Base-by-base conservation (phyloP, 139 green algal species). In the Coelastrella sp. region DNA sequence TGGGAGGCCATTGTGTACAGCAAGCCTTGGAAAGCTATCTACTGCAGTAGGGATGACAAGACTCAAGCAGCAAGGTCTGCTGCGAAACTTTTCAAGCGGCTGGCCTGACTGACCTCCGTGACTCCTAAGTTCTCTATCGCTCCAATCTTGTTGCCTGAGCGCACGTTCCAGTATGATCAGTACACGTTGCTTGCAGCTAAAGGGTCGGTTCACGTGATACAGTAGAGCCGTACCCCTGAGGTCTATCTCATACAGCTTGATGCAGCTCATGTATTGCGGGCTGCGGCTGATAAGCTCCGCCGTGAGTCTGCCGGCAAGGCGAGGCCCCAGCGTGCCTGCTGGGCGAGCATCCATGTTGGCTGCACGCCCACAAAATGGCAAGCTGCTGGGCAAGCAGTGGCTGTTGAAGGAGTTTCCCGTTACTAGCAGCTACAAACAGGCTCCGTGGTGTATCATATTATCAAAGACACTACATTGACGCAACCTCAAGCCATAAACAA, bases 61-160 rank as follows among this genome's bases (percentile, higher is more conserved):
- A 47, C 32, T 47, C 32, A 47, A 47, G 32, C 32, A 47, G 32
- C 32, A 47, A 47, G 32, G 32, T 47, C 32, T 47, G 32, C 32
- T 47, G 32, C 32, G 1, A 47, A 47, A 47, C 32, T 47, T 47
- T 47, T 47, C 32, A 47, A 47, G 32, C 32, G 32, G 32, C 32
- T 47, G 32, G 32, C 32, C 32, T 47, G 32, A 3, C 91, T 71
- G 83, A 98, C 97, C 95, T 99, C 91, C n/a, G 97, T 99, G 2
- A 94, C 95, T 57, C 97, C 97, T 56, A 99, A 86, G 91, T 99
- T 99, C 87, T 99, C 98, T 76, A 99, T 98, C 2, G 93, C 94
- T 7, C 89, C 87, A 23, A 99, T 96, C 79, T 98, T 97, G 92
- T 97, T 97, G 7, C 93, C 97, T 97, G 91, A 64, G 54, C 6